Evolutionary conservation across 768 basidiomycete species (phyloP).

Genomic region (Xerocomellus intermedius): DNA sequence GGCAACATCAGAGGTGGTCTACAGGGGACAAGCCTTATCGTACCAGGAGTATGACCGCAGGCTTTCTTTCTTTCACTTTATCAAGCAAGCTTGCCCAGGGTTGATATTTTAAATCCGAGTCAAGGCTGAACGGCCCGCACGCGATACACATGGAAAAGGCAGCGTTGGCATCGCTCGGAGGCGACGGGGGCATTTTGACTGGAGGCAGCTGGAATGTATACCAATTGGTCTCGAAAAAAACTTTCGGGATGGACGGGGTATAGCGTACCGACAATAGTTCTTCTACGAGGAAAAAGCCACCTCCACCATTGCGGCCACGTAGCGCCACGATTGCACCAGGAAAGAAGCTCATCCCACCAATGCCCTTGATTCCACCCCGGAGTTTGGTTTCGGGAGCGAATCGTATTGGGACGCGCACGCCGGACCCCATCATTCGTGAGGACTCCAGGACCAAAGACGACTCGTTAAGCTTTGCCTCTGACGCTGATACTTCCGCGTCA

Average conservation of each 20-base stretch:
- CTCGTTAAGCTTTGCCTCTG: conserved; percentile 69
- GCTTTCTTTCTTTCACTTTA: conserved; percentile 61
- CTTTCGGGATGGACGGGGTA: not conserved
- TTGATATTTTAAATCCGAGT: conserved; percentile 71
- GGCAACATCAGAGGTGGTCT: not conserved
- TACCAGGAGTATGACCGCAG: conserved; percentile 79
- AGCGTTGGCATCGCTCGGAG: conserved; percentile 34
- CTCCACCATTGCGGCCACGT: conserved; percentile 89
- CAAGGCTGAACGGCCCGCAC: conserved; percentile 84
- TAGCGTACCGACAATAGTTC: conserved; percentile 75
- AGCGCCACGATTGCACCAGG: conserved; percentile 86
- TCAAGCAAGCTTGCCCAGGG: conserved; percentile 65
- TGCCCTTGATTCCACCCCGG: conserved; percentile 58
- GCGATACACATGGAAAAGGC: conserved; percentile 69
- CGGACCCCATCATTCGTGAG: conserved; percentile 70
- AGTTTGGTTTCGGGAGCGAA: conserved; percentile 68
- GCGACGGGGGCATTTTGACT: conserved; percentile 45
- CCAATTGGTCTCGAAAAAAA: not conserved
- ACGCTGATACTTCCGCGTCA: conserved; percentile 58
- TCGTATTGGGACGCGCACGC: conserved; percentile 65
- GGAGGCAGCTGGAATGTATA: conserved; percentile 56
- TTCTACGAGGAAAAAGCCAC: conserved; percentile 78
- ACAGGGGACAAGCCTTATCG: conserved; percentile 9
- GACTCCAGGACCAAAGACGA: conserved; percentile 76
- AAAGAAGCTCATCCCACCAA: conserved; percentile 72